Conservation (phyloP, 495 filamentous ascomycete species). For the Xylaria bambusicola region DNA sequence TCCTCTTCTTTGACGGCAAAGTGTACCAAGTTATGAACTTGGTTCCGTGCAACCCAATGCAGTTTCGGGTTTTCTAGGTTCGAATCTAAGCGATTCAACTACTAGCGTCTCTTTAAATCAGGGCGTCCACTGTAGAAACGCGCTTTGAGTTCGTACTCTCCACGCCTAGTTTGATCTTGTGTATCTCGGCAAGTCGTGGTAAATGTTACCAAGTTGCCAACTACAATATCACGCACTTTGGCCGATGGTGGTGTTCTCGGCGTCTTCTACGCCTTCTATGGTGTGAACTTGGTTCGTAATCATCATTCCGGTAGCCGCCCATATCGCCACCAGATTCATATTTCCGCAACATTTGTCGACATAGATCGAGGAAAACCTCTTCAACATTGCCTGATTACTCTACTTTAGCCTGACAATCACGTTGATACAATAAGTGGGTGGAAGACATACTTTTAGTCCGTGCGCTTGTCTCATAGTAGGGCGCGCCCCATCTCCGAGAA, state of each 20-base stretch:
- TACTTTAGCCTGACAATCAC: constrained; percentile 19
- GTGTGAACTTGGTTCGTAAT: constrained; percentile 35
- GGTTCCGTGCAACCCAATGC: background rate
- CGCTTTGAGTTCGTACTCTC: background rate
- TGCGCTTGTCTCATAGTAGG: constrained; percentile 94
- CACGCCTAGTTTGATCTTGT: background rate
- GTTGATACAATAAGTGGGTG: background rate
- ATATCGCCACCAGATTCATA: constrained; percentile 53
- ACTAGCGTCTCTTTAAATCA: too few species aligned
- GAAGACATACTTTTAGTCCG: constrained; percentile 60
- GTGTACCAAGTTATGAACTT: background rate
- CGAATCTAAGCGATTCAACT: too few species aligned
- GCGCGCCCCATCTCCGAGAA: constrained; percentile 85
- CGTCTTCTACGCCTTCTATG: constrained; percentile 31
- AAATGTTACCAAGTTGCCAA: background rate
- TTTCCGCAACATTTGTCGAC: constrained; percentile 83
- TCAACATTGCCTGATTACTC: constrained; percentile 74
- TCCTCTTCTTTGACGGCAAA: background rate
- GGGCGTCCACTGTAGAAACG: too few species aligned
- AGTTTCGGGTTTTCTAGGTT: background rate
- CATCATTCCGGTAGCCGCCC: constrained; percentile 43
- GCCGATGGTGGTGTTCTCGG: constrained; percentile 25
- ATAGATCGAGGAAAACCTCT: constrained; percentile 92
- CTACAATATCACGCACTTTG: constrained; percentile 38
- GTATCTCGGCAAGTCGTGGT: background rate